A percentile compares a stretch with the other conserved stretches of the same genome.
Evolutionary conservation across 140 eudicot species (phyloP).

Genomic region (Ambrosia hybrid): DNA sequence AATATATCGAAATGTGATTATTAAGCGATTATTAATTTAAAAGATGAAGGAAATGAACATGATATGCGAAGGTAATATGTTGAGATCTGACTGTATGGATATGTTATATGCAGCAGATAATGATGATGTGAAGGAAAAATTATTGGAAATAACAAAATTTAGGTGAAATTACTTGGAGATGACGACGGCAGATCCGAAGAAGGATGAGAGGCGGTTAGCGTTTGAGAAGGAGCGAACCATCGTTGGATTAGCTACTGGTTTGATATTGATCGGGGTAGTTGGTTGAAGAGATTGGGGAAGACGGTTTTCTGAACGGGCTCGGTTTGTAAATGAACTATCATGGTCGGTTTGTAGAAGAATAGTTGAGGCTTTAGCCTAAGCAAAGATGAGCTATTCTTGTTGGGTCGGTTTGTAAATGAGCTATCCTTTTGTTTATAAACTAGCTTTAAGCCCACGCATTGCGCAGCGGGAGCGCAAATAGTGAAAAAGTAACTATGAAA

Average conservation of each 20-base stretch:
- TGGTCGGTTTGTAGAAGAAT: no score
- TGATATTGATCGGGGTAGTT: no score
- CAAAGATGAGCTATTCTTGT: no score
- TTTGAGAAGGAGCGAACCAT: conserved; percentile 85
- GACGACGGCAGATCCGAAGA: conserved; percentile 42
- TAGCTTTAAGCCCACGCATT: no score
- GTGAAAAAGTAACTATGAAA: no score
- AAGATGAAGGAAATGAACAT: neutral
- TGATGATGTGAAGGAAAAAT: neutral
- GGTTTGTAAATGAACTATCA: no score
- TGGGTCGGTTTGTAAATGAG: no score
- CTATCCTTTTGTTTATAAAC: no score
- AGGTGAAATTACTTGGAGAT: conserved; percentile 43
- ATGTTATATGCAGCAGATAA: neutral
- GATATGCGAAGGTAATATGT: neutral
- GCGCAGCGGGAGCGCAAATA: no score
- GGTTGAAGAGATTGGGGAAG: no score
- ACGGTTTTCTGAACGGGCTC: no score
- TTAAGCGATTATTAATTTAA: neutral
- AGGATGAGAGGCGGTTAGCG: conserved; percentile 65
- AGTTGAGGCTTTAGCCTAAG: no score
- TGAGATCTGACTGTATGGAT: conserved; percentile 4
- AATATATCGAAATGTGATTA: neutral
- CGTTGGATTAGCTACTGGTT: conserved; percentile 1
- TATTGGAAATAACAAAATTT: neutral